A percentile compares a stretch with the other conserved stretches of the same genome.
Conservation (phyloP, 495 filamentous ascomycete genomes). For the Hypoxylon rickii region DNA sequence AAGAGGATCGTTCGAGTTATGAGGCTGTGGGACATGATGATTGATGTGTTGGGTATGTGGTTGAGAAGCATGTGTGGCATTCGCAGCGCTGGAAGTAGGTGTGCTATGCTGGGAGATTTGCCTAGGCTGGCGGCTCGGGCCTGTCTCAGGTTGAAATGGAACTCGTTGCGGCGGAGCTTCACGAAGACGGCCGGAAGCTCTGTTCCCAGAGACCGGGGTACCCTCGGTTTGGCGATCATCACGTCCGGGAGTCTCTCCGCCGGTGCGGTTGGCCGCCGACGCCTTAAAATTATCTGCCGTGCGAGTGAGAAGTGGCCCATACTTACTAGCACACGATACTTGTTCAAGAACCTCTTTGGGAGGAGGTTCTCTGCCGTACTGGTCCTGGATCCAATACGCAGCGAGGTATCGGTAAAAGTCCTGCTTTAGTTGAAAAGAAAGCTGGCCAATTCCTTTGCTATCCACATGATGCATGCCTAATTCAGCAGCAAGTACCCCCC, state of each 20-base stretch:
- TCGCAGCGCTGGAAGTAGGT: constrained; percentile 37
- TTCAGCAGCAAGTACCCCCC: constrained; percentile 71
- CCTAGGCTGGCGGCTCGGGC: constrained; percentile 61
- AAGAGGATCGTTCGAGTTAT: constrained; percentile 34
- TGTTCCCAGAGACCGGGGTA: constrained; percentile 59
- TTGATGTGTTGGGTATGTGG: constrained; percentile 37
- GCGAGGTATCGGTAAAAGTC: constrained; percentile 83
- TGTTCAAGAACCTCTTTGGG: constrained; percentile 82
- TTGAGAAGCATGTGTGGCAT: constrained; percentile 38
- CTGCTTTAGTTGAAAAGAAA: constrained; percentile 77
- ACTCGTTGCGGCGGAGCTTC: constrained; percentile 78
- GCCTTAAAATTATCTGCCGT: constrained; percentile 74
- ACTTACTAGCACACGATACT: constrained; percentile 54
- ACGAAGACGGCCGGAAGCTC: constrained; percentile 70
- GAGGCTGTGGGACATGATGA: constrained; percentile 36
- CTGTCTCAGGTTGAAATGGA: constrained; percentile 79
- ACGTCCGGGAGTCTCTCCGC: constrained; percentile 66
- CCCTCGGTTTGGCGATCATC: constrained; percentile 64
- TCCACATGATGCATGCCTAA: constrained; percentile 61
- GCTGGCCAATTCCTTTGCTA: constrained; percentile 66
- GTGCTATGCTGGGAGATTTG: constrained; percentile 53
- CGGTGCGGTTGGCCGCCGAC: constrained; percentile 51
- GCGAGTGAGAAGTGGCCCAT: constrained; percentile 73
- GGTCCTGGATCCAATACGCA: constrained; percentile 76
- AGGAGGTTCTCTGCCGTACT: constrained; percentile 74